Conservation (phyloP, 176 grass and related monocot genomes). For the Stipa capillata region DNA sequence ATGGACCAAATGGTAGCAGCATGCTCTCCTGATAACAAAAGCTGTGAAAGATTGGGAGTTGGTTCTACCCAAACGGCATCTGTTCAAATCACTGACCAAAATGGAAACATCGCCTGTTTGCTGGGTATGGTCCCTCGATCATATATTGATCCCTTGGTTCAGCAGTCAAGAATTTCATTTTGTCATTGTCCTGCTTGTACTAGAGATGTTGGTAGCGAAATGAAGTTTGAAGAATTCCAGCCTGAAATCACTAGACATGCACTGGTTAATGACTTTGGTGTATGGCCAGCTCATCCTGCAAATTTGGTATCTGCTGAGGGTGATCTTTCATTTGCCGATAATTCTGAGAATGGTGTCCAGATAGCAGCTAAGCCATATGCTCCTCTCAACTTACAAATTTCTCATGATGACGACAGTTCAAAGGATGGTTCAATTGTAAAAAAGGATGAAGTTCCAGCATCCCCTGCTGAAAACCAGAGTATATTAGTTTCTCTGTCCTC, state of each 20-base stretch:
- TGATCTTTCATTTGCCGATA: background rate
- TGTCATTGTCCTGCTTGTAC: conserved; percentile 28
- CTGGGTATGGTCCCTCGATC: conserved; percentile 21
- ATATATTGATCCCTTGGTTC: conserved; percentile 27
- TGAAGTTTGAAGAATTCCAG: conserved; percentile 15
- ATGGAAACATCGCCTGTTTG: conserved; percentile 19
- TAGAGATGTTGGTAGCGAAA: conserved; percentile 5
- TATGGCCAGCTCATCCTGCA: conserved; percentile 14
- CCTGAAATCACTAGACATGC: conserved; percentile 10
- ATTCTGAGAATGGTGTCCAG: conserved; percentile 10
- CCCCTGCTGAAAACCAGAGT: conserved; percentile 93
- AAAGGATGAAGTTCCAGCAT: conserved; percentile 63
- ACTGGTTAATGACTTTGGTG: background rate
- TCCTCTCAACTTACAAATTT: conserved; percentile 33
- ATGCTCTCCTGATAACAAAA: conserved; percentile 20
- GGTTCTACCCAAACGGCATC: conserved; percentile 5
- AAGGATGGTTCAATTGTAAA: conserved; percentile 26
- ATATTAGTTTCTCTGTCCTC: conserved; percentile 97
- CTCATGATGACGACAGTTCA: conserved; percentile 27
- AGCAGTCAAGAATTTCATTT: conserved; percentile 20
- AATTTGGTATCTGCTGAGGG: conserved; percentile 14
- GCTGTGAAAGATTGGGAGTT: conserved; percentile 1
- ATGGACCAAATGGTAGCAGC: conserved; percentile 13
- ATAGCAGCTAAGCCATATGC: conserved; percentile 5
- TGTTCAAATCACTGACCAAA: conserved; percentile 17